Percentiles rank a stretch among this genome's conserved stretches.
Conservation (phyloP, 345 rosid species). For the Pistacia integerrima region DNA sequence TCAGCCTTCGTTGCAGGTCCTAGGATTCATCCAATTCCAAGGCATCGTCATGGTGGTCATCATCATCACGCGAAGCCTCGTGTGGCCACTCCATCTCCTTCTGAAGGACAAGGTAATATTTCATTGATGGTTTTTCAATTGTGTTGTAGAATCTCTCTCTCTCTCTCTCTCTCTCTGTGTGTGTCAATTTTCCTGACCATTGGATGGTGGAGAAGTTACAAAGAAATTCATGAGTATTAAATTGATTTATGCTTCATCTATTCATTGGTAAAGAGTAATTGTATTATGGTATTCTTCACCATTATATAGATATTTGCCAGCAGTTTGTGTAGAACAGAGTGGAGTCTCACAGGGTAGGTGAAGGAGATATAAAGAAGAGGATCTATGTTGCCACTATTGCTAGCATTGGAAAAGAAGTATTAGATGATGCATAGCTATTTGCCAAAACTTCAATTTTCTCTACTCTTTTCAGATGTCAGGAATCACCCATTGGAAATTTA, state of each 20-base stretch:
- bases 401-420: background rate
- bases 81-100: conserved; percentile 65
- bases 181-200: background rate
- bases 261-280: background rate
- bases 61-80: conserved; percentile 55
- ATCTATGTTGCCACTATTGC: background rate
- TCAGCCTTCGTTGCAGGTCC: conserved; percentile 50
- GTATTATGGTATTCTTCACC: background rate
- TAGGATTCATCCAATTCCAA: conserved; percentile 37
- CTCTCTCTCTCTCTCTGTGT: background rate
- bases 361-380: conserved; percentile 2
- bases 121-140: background rate
- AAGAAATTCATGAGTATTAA: background rate
- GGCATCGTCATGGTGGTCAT: conserved; percentile 51
- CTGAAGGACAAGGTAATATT: conserved; percentile 56
- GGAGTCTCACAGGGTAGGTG: background rate
- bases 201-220: background rate
- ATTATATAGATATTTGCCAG: background rate
- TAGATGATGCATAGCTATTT: background rate
- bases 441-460: background rate
- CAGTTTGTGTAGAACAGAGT: background rate
- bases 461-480: background rate
- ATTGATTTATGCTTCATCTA: background rate
- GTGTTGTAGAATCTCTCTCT: background rate
- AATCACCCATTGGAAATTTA: background rate